phyloP scores from a whole-genome alignment of 1,284 basidiomycete species.

The Microstroma glucosiphilum region DNA sequence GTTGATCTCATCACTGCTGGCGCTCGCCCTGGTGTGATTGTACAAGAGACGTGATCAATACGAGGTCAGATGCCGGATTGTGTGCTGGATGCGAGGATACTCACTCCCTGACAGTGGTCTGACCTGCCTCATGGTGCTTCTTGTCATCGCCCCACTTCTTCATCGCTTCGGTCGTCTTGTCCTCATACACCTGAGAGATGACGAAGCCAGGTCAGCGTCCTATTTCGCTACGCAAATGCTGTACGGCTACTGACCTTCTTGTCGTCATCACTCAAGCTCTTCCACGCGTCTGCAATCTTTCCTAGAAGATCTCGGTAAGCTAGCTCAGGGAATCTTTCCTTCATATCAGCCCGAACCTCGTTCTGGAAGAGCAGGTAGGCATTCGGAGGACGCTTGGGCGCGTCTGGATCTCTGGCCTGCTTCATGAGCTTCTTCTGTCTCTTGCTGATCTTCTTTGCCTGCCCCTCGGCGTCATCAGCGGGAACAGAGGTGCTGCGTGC shows the following conservation, averaged over 20 bases:
- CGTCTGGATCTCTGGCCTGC: constrained; percentile 37
- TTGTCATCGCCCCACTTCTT: constrained; percentile 35
- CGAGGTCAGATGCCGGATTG: too few species aligned
- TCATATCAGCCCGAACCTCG: constrained; percentile 40
- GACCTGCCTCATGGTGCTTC: constrained; percentile 21
- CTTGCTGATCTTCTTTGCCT: constrained; percentile 32
- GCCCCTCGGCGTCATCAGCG: constrained; percentile 17
- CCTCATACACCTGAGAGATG: constrained; percentile 23
- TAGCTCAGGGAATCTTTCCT: constrained; percentile 34
- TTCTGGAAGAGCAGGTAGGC: constrained; percentile 46
- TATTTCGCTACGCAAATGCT: not conserved
- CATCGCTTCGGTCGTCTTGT: constrained; percentile 40
- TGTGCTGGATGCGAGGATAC: too few species aligned
- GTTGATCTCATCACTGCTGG: too few species aligned
- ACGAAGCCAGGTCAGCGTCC: constrained; percentile 6
- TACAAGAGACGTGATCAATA: too few species aligned
- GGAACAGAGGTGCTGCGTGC: constrained; percentile 21
- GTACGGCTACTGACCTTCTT: constrained; percentile 16
- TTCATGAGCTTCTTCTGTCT: constrained; percentile 26
- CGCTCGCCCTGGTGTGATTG: too few species aligned
- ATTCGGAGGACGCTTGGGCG: constrained; percentile 42
- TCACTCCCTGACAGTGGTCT: too few species aligned
- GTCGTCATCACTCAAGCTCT: constrained; percentile 36
- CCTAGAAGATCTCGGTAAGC: constrained; percentile 34
- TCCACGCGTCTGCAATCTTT: constrained; percentile 41